These are phyloP conservation scores for Cicer arietinum DNA, from an alignment of 306 rosid species.

Conservation along the genomic window DNA sequence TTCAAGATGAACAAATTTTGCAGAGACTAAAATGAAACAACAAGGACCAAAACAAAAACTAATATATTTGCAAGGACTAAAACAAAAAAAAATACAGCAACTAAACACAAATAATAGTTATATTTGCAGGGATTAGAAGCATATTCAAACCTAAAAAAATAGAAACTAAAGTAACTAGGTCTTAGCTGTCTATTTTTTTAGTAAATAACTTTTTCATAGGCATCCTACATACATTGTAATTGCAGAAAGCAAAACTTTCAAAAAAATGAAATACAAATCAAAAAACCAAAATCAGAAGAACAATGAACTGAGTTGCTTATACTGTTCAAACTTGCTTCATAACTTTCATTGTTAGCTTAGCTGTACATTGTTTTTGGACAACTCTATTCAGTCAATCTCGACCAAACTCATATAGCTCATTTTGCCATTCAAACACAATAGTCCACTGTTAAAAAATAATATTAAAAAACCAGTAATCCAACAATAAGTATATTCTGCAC, in stretches of 20 bases:
- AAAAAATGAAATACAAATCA: background rate
- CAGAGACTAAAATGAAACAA: too few species aligned
- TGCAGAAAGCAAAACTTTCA: background rate
- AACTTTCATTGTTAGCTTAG: constrained; percentile 5
- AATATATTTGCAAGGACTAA: too few species aligned
- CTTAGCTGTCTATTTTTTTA: background rate
- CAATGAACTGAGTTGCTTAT: background rate
- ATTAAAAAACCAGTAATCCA: background rate
- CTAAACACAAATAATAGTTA: too few species aligned
- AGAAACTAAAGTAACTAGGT: background rate
- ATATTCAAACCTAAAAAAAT: too few species aligned
- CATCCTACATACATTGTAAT: background rate
- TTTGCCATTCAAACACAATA: constrained; percentile 21
- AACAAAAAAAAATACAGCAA: too few species aligned
- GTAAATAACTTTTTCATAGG: background rate
- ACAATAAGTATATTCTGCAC: constrained; percentile 4
- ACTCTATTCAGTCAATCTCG: constrained; percentile 19
- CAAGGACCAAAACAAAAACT: too few species aligned
- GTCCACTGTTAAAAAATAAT: constrained; percentile 5
- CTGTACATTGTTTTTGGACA: background rate
- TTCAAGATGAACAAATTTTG: too few species aligned
- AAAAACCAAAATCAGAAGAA: constrained; percentile 10
- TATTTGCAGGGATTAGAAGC: too few species aligned
- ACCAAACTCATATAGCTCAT: constrained; percentile 9
- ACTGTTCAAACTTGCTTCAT: background rate